phyloP scores from a whole-genome alignment of 2,329 filamentous ascomycete species.

The Boeremia lycopersici region DNA sequence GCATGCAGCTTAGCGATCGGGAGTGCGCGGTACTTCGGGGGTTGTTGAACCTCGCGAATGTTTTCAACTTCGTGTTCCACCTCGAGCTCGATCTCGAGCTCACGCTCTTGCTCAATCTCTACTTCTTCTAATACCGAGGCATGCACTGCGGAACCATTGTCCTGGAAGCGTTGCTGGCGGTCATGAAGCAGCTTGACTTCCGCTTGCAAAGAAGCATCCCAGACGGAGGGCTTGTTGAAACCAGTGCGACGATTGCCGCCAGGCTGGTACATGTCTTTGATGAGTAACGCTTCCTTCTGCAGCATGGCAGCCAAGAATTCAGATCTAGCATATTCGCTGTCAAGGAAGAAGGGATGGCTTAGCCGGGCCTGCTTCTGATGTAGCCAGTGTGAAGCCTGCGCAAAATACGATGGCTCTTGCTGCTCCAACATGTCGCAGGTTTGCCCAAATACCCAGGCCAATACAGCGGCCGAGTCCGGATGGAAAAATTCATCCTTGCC shows the following conservation, averaged over 20 bases:
- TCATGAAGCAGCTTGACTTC: slow-evolving; percentile 47
- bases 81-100: slow-evolving; percentile 65
- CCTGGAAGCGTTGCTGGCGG: slow-evolving; percentile 48
- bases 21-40: slow-evolving; percentile 48
- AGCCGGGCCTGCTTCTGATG: slow-evolving; percentile 58
- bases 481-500: background rate
- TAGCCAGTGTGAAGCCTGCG: slow-evolving; percentile 68
- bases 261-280: slow-evolving; percentile 64
- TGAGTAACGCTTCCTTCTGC: slow-evolving; percentile 61
- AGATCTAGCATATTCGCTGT: slow-evolving; percentile 39
- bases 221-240: slow-evolving; percentile 5
- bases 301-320: slow-evolving; percentile 54
- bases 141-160: slow-evolving; percentile 53
- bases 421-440: slow-evolving; percentile 66
- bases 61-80: slow-evolving; percentile 53
- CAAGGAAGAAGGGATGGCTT: slow-evolving; percentile 52
- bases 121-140: slow-evolving; percentile 65
- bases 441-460: slow-evolving; percentile 66
- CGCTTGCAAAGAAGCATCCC: slow-evolving; percentile 32
- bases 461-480: slow-evolving; percentile 7
- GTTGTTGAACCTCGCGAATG: slow-evolving; percentile 61
- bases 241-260: slow-evolving; percentile 18
- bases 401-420: slow-evolving; percentile 62
- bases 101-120: slow-evolving; percentile 40
- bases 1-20: slow-evolving; percentile 55